Percentiles rank a stretch among this genome's conserved stretches.
phyloP scores from a whole-genome alignment of 1,284 basidiomycete species.

The Leccinum pseudoinsigne region DNA sequence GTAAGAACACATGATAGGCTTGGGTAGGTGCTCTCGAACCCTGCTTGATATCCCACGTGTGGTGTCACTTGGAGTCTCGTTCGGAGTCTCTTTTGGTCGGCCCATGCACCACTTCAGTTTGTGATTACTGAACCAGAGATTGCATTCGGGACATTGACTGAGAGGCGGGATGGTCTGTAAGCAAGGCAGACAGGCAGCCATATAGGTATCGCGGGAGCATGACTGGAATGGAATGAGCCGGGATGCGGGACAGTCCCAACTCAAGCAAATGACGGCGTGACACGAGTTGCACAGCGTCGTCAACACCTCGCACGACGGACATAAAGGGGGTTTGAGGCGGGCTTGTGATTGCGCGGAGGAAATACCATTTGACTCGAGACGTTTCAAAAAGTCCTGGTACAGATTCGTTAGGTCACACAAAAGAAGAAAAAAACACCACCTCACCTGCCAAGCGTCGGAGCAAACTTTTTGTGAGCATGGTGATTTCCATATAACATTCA shows the following conservation, averaged over 20 bases:
- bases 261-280: slow-evolving; percentile 17
- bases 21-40: too few relatives aligned
- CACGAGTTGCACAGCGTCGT: slow-evolving; percentile 17
- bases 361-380: neutral
- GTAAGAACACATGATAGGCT: too few relatives aligned
- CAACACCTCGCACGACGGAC: slow-evolving; percentile 17
- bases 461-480: too few relatives aligned
- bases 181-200: slow-evolving; percentile 16
- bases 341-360: neutral
- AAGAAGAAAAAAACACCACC: neutral
- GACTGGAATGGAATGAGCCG: slow-evolving; percentile 15
- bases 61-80: too few relatives aligned
- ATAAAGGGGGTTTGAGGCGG: slow-evolving; percentile 4
- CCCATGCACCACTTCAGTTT: slow-evolving; percentile 27
- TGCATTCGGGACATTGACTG: slow-evolving; percentile 23
- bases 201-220: neutral
- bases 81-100: slow-evolving; percentile 9
- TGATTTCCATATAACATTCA: too few relatives aligned
- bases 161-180: slow-evolving; percentile 11
- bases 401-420: neutral
- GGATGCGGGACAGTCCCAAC: slow-evolving; percentile 19
- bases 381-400: neutral
- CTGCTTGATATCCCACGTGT: too few relatives aligned
- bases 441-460: too few relatives aligned
- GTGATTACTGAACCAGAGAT: slow-evolving; percentile 20